Evolutionary conservation across 2,329 filamentous ascomycete genomes (phyloP).

Genomic region (Blastomyces parvus): DNA sequence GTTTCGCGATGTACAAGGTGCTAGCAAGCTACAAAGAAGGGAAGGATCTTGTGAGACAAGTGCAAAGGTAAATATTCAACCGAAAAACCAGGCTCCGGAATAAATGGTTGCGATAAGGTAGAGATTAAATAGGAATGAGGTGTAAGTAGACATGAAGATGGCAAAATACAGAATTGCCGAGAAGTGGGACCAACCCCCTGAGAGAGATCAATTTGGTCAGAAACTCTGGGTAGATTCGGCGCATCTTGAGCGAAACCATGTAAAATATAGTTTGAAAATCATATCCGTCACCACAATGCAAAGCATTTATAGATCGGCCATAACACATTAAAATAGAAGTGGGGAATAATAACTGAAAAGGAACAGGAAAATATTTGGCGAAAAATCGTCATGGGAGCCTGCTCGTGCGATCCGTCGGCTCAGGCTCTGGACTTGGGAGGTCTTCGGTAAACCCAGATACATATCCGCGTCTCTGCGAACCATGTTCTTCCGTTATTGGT

Average conservation of each 20-base stretch:
- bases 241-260: background rate
- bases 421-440: slow-evolving; percentile 7
- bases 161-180: background rate
- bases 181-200: background rate
- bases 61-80: background rate
- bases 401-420: background rate
- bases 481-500: slow-evolving; percentile 7
- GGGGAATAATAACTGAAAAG: background rate
- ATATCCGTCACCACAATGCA: background rate
- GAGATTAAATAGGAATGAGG: background rate
- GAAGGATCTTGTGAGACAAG: background rate
- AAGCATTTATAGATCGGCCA: background rate
- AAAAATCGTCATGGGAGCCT: background rate
- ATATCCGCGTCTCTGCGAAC: slow-evolving; percentile 10
- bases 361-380: background rate
- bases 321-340: background rate
- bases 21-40: background rate
- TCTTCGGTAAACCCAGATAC: slow-evolving; percentile 18
- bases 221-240: background rate
- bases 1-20: background rate
- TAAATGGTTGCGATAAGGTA: background rate
- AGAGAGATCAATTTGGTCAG: background rate
- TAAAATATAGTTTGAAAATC: background rate
- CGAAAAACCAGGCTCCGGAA: background rate
- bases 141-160: background rate